Base-by-base conservation (phyloP, 805 yeast species). In the Nakazawaea molendinolei region DNA sequence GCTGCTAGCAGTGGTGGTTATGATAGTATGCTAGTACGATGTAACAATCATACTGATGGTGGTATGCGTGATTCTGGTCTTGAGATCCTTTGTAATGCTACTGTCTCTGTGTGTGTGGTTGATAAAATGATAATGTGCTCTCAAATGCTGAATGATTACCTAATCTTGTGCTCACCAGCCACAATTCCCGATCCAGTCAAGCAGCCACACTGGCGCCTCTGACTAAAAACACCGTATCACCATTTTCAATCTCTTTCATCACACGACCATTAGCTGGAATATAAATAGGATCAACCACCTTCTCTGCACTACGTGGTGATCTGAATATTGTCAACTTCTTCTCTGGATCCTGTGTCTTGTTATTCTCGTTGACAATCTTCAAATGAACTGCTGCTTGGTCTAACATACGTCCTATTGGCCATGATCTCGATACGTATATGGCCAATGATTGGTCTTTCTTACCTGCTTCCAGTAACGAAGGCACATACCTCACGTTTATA, bases 361-460 rank as follows among this genome's bases (percentile, higher is more conserved):
- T 74, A 45, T 77, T 77, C 23, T 52, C 51, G 50, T 77, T 77
- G 34, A 55, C 55, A 10, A 78, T 65, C 37, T 59, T 63, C 39
- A 74, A 51, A 25, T 57, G 48, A 20, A 65, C 69, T 7, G 80
- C 68, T 5, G 71, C 62, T 17, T 65, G 61, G 50, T 77, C 85
- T 23, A 78, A 50, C 13, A 74, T 67, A 37, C 76, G 55, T 1
- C 85, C 85, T 22, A 75, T 67, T 0, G 77, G 72, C 81, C 82
- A 76, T 20, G 63, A 55, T 39, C 65, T 70, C 13, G 74, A 72
- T 10, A 76, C 66, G 50, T 49, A 78, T 14, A 74, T 48, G 1
- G 69, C 60, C 14, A 48, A 50, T 25, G 41, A 34, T 24, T 27
- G 22, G 16, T 25, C 16, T 8, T 37, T 42, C 13, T 29, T 44